Evolutionary conservation across 129 eudicot species (phyloP).

Genomic region (Deinandra increscens): DNA sequence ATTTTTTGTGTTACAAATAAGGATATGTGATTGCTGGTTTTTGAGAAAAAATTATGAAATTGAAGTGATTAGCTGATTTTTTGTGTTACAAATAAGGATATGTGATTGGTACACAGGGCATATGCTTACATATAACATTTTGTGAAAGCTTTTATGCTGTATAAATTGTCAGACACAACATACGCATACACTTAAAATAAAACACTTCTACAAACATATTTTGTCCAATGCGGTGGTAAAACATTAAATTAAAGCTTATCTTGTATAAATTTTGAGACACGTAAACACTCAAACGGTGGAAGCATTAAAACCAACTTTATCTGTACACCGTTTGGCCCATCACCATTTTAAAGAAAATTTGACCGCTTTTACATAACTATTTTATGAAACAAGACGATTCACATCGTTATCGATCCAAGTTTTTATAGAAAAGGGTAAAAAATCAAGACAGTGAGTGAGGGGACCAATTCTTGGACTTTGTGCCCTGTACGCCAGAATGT

Average conservation of each 20-base stretch:
- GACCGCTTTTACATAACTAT: conserved; percentile 21
- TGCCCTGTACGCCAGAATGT: conserved; percentile 23
- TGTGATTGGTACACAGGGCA: no score
- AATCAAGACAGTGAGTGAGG: conserved; percentile 14
- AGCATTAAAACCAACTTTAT: conserved; percentile 16
- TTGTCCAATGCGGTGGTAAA: background rate
- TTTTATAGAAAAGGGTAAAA: background rate
- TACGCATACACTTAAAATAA: no score
- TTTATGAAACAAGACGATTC: conserved; percentile 17
- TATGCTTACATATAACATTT: no score
- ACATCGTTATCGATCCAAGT: conserved; percentile 8
- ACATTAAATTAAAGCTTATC: background rate
- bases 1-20: no score
- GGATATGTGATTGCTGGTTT: no score
- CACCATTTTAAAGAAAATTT: background rate
- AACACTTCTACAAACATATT: background rate
- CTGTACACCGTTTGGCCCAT: conserved; percentile 12
- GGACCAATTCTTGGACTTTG: conserved; percentile 35
- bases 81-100: no score
- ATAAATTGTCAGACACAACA: no score
- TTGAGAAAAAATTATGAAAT: no score
- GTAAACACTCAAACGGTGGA: background rate
- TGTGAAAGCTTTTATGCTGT: no score
- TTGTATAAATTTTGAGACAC: background rate
- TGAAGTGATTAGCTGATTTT: no score